Evolutionary conservation across 192 early-diverging fungal species (phyloP).

Genomic region (Paraglomus occultum): DNA sequence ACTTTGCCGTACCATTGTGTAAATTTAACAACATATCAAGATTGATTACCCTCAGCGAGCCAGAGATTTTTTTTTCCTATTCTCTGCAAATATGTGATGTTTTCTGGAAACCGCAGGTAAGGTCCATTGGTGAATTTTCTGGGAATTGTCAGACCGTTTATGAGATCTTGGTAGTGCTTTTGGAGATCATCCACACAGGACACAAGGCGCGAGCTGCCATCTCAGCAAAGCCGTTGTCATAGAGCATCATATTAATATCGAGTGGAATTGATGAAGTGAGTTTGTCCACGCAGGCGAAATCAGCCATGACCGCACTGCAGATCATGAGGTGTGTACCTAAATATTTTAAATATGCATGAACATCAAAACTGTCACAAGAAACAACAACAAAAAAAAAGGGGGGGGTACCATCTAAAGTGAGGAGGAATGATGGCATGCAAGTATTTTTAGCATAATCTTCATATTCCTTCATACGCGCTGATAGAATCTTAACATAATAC

Average conservation of each 20-base stretch:
- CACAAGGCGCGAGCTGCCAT: constrained; percentile 5
- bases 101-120: not conserved
- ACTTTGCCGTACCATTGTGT: constrained; percentile 2
- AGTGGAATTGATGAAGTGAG: constrained; percentile 4
- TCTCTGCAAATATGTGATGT: not conserved
- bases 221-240: not conserved
- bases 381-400: constrained; percentile 1
- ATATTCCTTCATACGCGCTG: not conserved
- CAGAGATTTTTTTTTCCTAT: constrained; percentile 14
- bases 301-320: not conserved
- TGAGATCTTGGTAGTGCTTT: not conserved
- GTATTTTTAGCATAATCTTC: constrained; percentile 9
- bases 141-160: not conserved
- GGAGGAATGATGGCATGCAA: not conserved
- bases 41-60: not conserved
- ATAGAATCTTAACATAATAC: constrained; percentile 13
- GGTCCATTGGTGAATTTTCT: not conserved
- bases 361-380: not conserved
- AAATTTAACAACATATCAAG: constrained; percentile 13
- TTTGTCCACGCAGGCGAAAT: constrained; percentile 1
- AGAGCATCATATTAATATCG: constrained; percentile 2
- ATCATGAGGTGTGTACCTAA: constrained; percentile 1
- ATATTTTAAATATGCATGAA: not conserved
- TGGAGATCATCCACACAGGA: constrained; percentile 6
- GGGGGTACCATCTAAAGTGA: constrained; percentile 9